Evolutionary conservation across 805 yeast genomes (phyloP), one percentile per base, ranked within the genome.

Genomic region (Metschnikowia lochheadii): DNA sequence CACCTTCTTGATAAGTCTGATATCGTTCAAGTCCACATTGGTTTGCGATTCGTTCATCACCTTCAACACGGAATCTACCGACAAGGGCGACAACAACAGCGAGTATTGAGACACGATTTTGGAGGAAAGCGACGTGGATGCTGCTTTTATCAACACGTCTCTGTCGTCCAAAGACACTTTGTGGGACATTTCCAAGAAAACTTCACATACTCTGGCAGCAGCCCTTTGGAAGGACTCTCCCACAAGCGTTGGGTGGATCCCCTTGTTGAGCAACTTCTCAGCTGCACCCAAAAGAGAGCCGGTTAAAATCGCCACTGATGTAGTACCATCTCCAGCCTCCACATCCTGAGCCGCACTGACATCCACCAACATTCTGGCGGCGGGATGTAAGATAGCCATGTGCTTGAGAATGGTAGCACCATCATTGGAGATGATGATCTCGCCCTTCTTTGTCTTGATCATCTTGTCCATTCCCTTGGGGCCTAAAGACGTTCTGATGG

Each of bases 381-480:
- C 99, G 2, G 99, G 99, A 67, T 94, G 99, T 66, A 94, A 79
- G 46, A 94, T 96, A 1, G 99, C 98, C 98, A 94, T 94, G 68
- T 94, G 97, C 62, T 88, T 84, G 60, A 92, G 76, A 59, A 94
- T 94, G 3, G 99, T 94, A 69, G 95, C 98, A 33, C 99, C 99
- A 71, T 94, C 99, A 68, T 94, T 94, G 56, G 98, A 90, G 60
- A 94, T 91, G 63, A 91, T 85, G 60, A 92, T 87, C 64, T 94
- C 90, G 37, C 98, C 98, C 51, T 80, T 81, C 46, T 91, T 85
- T 17, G 98, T 91, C 71, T 89, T 89, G 73, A 89, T 89, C 98
- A 94, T 92, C 76, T 94, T 94, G 70, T 94, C 99, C 99, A 94
- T 94, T 54, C 99, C 99, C 69, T 90, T 92, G 50, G 99, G 99